Evolutionary conservation across 2,329 filamentous ascomycete species (phyloP).

Genomic region (Colletotrichum phormii): DNA sequence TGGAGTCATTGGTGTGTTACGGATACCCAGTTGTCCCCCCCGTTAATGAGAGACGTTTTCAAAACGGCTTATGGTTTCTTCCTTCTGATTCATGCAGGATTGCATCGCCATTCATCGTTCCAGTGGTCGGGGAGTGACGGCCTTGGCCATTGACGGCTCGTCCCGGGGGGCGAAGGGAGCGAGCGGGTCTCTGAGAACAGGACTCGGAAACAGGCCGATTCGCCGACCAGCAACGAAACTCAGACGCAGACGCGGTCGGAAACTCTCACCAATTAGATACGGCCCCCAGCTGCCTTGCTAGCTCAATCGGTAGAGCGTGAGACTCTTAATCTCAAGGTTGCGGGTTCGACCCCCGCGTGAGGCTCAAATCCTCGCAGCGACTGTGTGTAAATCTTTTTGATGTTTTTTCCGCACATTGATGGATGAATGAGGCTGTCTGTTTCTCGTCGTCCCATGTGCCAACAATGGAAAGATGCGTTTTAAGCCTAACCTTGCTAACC

Average conservation of each 20-base stretch:
- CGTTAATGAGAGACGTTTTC: background rate
- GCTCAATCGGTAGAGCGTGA: conserved; percentile 81
- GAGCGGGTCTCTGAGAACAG: no score
- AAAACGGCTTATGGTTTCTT: background rate
- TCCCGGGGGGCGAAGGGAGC: background rate
- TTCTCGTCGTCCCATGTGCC: no score
- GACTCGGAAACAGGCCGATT: background rate
- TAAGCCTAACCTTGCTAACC: no score
- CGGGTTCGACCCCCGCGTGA: conserved; percentile 42
- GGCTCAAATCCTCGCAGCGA: conserved; percentile 19
- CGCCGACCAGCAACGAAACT: background rate
- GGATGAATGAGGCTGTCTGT: no score
- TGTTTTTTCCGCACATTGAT: no score
- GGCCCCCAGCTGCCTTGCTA: conserved; percentile 51
- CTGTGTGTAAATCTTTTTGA: background rate
- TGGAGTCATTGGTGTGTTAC: background rate
- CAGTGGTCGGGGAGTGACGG: background rate
- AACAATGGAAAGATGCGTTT: no score
- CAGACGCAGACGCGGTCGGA: fast-evolving
- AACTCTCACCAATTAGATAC: background rate
- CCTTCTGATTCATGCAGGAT: background rate
- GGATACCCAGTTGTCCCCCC: background rate
- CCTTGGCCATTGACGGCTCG: background rate
- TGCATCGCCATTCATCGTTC: background rate
- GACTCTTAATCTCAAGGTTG: conserved; percentile 65